These are phyloP conservation scores for Rhizoclosmatium globosum DNA, from an alignment of 192 early-diverging fungal species.

Conservation along the genomic window DNA sequence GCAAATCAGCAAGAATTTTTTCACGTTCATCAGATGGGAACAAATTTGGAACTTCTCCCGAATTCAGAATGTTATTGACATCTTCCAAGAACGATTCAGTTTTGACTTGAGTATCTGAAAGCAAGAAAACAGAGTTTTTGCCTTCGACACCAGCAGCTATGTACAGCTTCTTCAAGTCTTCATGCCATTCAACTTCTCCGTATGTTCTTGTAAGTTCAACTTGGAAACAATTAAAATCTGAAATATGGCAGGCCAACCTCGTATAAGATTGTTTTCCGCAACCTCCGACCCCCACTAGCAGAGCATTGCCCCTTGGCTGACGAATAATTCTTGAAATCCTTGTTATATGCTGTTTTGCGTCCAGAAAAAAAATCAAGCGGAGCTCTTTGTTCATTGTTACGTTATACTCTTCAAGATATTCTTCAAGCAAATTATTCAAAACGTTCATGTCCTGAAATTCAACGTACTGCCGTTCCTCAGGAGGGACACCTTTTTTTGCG, in stretches of 20 bases:
- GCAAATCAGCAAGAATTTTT: conserved; percentile 64
- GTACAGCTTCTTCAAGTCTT: conserved; percentile 65
- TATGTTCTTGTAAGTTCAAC: conserved; percentile 69
- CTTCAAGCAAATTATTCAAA: conserved; percentile 62
- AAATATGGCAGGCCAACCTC: conserved; percentile 67
- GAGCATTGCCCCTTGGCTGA: conserved; percentile 67
- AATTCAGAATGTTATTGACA: conserved; percentile 67
- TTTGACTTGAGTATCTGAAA: conserved; percentile 71
- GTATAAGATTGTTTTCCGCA: conserved; percentile 69
- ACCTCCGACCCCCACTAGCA: conserved; percentile 66
- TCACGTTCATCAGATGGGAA: conserved; percentile 68
- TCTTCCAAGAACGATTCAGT: conserved; percentile 67
- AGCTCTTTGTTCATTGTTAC: conserved; percentile 66
- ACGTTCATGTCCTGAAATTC: conserved; percentile 63
- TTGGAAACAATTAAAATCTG: conserved; percentile 64
- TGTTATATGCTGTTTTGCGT: conserved; percentile 69
- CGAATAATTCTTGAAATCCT: conserved; percentile 65
- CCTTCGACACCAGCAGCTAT: conserved; percentile 64
- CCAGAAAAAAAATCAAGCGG: conserved; percentile 67
- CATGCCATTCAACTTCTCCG: conserved; percentile 65
- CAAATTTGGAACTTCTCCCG: conserved; percentile 67
- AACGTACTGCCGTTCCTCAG: conserved; percentile 61
- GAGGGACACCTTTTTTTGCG: conserved; percentile 62
- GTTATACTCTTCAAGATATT: conserved; percentile 71
- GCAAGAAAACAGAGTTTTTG: conserved; percentile 67